Evolutionary conservation across 106 monocot species (phyloP).

Genomic region (Dioscorea zingiberensis): DNA sequence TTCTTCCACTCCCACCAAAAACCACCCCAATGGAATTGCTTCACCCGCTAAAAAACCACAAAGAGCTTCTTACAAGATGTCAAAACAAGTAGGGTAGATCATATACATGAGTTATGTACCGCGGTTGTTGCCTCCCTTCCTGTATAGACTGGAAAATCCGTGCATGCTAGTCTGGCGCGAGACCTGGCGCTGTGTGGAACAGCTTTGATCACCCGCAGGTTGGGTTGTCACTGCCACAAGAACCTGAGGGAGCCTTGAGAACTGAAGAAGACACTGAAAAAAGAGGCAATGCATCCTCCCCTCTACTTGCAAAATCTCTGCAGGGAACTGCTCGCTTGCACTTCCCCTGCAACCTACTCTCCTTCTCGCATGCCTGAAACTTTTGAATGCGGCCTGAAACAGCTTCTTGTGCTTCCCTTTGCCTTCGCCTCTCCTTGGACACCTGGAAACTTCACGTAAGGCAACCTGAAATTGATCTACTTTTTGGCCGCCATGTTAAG

Average conservation of each 20-base stretch:
- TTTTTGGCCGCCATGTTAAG: slow-evolving; percentile 43
- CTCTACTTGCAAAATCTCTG: slow-evolving; percentile 18
- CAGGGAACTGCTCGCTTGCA: slow-evolving; percentile 54
- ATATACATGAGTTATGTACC: slow-evolving; percentile 2
- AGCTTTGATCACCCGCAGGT: slow-evolving; percentile 68
- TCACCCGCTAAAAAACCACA: too few relatives aligned
- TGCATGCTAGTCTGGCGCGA: slow-evolving; percentile 74
- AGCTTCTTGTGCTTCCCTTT: too few relatives aligned
- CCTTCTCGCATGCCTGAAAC: slow-evolving; percentile 24
- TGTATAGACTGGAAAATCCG: slow-evolving; percentile 87
- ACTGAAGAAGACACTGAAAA: slow-evolving; percentile 22
- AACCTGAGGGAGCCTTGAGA: slow-evolving; percentile 6
- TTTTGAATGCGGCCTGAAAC: too few relatives aligned
- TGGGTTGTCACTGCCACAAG: slow-evolving; percentile 14
- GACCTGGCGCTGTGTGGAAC: slow-evolving; percentile 67
- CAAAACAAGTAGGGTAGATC: too few relatives aligned
- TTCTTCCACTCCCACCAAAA: too few relatives aligned
- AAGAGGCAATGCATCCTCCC: slow-evolving; percentile 24
- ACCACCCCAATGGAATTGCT: too few relatives aligned
- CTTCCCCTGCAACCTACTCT: slow-evolving; percentile 62
- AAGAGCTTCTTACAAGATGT: too few relatives aligned
- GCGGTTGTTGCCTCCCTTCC: slow-evolving; percentile 56
- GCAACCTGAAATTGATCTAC: slow-evolving; percentile 24
- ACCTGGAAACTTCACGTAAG: slow-evolving; percentile 27
- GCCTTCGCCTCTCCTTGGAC: too few relatives aligned